These are phyloP conservation scores for Phyllostachys edulis DNA, from an alignment of 176 grass and related monocot species.

Conservation along the genomic window DNA sequence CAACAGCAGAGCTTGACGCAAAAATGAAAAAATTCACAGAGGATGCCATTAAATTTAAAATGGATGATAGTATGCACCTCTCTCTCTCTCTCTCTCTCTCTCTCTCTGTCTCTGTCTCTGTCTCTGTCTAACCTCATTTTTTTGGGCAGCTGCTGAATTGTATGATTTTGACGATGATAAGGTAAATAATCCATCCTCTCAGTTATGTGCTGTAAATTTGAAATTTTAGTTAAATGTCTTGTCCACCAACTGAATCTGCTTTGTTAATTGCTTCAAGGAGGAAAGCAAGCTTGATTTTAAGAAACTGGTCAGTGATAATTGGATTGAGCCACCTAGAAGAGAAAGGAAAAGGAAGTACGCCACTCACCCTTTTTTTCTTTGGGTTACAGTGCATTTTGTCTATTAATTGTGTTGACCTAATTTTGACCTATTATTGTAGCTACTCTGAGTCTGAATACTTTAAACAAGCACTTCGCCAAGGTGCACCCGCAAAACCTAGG, in stretches of 20 bases:
- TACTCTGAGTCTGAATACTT: constrained; percentile 97
- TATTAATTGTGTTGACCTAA: constrained; percentile 6
- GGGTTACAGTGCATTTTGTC: not conserved
- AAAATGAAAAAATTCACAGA: constrained; percentile 99
- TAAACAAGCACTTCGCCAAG: constrained; percentile 95
- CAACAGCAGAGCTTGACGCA: constrained; percentile 91
- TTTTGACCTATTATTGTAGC: constrained; percentile 41
- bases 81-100: not conserved
- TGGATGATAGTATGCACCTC: constrained; percentile 84
- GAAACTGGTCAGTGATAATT: constrained; percentile 91
- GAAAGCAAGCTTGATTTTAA: constrained; percentile 91
- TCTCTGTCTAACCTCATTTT: constrained; percentile 13
- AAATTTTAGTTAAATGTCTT: constrained; percentile 18
- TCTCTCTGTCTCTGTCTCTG: not conserved
- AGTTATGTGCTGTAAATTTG: not conserved
- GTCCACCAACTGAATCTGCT: not conserved
- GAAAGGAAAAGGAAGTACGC: constrained; percentile 88
- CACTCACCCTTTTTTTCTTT: not conserved
- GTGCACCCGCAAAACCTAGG: constrained; percentile 77
- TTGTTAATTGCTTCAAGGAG: constrained; percentile 63
- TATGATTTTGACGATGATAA: constrained; percentile 99
- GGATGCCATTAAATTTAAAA: constrained; percentile 99
- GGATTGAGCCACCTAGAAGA: constrained; percentile 95
- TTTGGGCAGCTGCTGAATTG: constrained; percentile 77
- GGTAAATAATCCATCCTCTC: constrained; percentile 48